Evolutionary conservation across 176 grass and related monocot species (phyloP).

Genomic region (Elaeis guineensis): DNA sequence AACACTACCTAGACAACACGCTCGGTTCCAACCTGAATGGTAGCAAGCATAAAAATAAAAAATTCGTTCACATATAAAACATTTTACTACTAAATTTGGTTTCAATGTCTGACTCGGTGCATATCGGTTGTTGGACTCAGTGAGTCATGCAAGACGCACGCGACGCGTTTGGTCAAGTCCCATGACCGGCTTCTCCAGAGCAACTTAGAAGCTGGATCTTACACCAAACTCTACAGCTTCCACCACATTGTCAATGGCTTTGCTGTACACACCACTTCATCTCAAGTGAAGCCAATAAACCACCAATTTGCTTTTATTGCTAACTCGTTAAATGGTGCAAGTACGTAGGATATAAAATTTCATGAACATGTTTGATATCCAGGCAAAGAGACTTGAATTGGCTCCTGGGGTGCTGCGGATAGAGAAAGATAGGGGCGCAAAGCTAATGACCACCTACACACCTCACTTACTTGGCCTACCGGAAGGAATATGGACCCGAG

Average conservation of each 20-base stretch:
- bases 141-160: slow-evolving; percentile 11
- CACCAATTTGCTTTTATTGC: too few species aligned
- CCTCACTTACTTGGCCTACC: slow-evolving; percentile 38
- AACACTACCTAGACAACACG: neutral
- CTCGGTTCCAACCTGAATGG: slow-evolving; percentile 18
- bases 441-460: slow-evolving; percentile 56
- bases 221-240: slow-evolving; percentile 52
- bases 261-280: slow-evolving; percentile 36
- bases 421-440: slow-evolving; percentile 38
- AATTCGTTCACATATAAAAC: neutral
- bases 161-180: slow-evolving; percentile 15
- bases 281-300: slow-evolving; percentile 16
- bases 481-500: slow-evolving; percentile 16
- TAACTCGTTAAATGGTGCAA: too few species aligned
- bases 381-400: slow-evolving; percentile 27
- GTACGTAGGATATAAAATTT: too few species aligned
- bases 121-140: neutral
- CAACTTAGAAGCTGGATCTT: slow-evolving; percentile 16
- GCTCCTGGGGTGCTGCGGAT: slow-evolving; percentile 29
- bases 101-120: too few species aligned
- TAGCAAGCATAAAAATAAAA: neutral
- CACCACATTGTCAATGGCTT: slow-evolving; percentile 60
- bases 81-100: neutral
- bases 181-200: slow-evolving; percentile 38
- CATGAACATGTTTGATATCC: neutral